phyloP scores from a whole-genome alignment of 2,329 filamentous ascomycete species.

The Apiospora hydei region DNA sequence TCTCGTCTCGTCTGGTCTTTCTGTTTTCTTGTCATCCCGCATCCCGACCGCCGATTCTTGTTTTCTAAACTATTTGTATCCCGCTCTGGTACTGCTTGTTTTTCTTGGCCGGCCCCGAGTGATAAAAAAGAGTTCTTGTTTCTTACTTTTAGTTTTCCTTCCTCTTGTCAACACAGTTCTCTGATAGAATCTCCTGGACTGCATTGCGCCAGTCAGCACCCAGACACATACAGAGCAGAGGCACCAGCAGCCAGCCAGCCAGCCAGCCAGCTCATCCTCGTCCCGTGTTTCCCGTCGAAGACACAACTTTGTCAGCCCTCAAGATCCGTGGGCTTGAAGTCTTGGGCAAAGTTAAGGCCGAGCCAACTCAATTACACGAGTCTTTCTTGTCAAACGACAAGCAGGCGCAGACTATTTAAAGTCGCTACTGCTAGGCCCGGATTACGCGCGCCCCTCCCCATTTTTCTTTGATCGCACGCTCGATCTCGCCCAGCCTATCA shows the following conservation, averaged over 20 bases:
- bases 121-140: not conserved
- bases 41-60: not conserved
- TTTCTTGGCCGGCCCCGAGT: constrained; percentile 6
- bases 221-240: not conserved
- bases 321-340: not conserved
- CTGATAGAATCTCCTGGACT: not conserved
- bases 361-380: not conserved
- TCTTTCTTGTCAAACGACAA: not conserved
- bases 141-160: not conserved
- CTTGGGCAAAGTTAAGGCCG: not conserved
- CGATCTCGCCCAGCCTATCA: constrained; percentile 11
- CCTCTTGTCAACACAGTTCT: not conserved
- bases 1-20: constrained; percentile 1
- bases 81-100: not conserved
- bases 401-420: not conserved
- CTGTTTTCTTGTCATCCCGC: not conserved
- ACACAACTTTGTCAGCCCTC: not conserved
- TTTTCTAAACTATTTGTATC: constrained; percentile 13
- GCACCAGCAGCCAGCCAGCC: not conserved
- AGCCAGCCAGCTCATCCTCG: not conserved
- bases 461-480: constrained; percentile 3
- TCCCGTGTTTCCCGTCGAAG: not conserved
- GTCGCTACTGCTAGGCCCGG: not conserved
- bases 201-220: constrained; percentile 1
- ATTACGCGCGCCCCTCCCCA: not conserved